Evolutionary conservation across 495 filamentous ascomycete species (phyloP), one percentile per base, ranked within the genome.

Genomic region (Aspergillus sclerotioniger): DNA sequence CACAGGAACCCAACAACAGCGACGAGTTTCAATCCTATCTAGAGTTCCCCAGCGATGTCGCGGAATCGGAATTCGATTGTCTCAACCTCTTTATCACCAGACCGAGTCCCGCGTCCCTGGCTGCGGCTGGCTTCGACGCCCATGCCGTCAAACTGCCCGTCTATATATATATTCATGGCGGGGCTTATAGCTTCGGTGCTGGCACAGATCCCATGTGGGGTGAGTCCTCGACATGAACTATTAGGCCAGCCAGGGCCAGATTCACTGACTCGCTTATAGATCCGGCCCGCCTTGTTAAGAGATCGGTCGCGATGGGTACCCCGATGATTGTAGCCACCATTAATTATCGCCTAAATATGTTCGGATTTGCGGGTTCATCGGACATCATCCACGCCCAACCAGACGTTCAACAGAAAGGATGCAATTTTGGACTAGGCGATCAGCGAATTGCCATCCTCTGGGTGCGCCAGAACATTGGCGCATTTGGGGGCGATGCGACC

Each of bases 361-460:
- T 52, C 29, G 49, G 49, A n/a, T 52, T 52, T n/a, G 49, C 31
- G 10, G 49, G 28, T 19, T 35, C 49, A 4, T 33, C 49, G 3
- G 49, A 52, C 4, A 52, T 52, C n/a, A 52, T 52, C 10, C 20
- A 33, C 1, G 32, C 29, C 32, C 49, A 52, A n/a, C 31, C 29
- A 19, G 33, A 39, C 1, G 49, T 9, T 29, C 28, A 35, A 8
- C 3, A 37, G 13, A 13, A n/a, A n/a, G 49, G 49, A 8, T 33
- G 29, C 6, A 72, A 72, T 37, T 37, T 68, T 31, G 69, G 65
- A 16, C 58, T 72, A 10, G 49, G 58, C 7, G 70, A 73, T 32
- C 68, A 71, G 52, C 59, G 62, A 13, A 44, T 65, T 19, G 73
- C 67, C 21, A 58, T 73, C 13, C 55, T 66, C 39, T 73, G 69